phyloP scores from a whole-genome alignment of 805 yeast genomes.

The Candida germanica region DNA sequence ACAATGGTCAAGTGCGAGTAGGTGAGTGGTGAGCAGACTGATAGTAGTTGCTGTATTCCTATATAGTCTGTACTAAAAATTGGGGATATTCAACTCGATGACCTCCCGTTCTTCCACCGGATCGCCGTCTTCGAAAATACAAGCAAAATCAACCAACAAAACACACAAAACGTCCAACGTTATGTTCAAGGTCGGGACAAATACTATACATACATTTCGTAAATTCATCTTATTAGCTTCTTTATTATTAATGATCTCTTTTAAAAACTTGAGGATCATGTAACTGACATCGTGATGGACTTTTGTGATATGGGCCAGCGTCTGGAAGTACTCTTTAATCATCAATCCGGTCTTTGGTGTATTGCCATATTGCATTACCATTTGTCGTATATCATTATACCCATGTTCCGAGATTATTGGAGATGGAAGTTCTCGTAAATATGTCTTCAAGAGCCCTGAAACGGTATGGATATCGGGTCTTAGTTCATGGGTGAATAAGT shows the following conservation, averaged over 20 bases:
- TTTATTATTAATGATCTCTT: slow-evolving; percentile 58
- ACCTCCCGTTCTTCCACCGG: slow-evolving; percentile 47
- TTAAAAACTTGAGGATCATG: slow-evolving; percentile 65
- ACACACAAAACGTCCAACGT: slow-evolving; percentile 58
- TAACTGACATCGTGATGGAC: slow-evolving; percentile 59
- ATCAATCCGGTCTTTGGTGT: slow-evolving; percentile 18
- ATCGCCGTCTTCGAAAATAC: slow-evolving; percentile 54
- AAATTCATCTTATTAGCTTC: slow-evolving; percentile 79
- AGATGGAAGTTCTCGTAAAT: slow-evolving; percentile 72
- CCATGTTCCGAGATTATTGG: slow-evolving; percentile 60
- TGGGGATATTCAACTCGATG: slow-evolving; percentile 54
- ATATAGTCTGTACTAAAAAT: slow-evolving; percentile 30
- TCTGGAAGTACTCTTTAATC: slow-evolving; percentile 31
- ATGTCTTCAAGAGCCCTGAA: slow-evolving; percentile 81
- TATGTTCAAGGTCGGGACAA: slow-evolving; percentile 74
- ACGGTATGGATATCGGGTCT: slow-evolving; percentile 78
- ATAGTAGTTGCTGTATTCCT: too few species aligned
- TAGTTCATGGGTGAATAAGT: slow-evolving; percentile 47
- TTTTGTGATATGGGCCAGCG: slow-evolving; percentile 42
- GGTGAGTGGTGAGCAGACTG: too few species aligned
- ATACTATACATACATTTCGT: slow-evolving; percentile 74
- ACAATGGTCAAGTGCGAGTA: too few species aligned
- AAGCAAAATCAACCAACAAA: slow-evolving; percentile 58
- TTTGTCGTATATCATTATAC: slow-evolving; percentile 26
- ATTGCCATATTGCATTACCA: slow-evolving; percentile 15